A percentile compares a stretch with the other conserved stretches of the same genome.
Conservation (phyloP, 371 early-diverging fungal genomes). For the Apophysomyces variabilis region DNA sequence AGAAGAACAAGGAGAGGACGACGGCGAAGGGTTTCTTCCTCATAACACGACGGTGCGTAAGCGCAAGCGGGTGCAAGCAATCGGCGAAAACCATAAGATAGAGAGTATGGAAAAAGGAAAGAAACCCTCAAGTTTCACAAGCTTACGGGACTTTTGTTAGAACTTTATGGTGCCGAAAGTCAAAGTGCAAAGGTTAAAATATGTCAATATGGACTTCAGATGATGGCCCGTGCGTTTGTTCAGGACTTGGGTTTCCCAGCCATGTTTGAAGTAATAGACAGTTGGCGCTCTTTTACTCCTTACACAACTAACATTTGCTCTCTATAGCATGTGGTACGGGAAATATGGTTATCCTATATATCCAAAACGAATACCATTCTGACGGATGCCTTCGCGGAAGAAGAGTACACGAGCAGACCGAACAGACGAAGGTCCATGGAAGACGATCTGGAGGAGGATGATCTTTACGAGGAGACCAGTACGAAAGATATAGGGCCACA, state of each 20-base stretch:
- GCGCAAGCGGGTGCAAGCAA: neutral
- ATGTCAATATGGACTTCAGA: constrained; percentile 28
- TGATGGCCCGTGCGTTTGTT: constrained; percentile 26
- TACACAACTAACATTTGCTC: neutral
- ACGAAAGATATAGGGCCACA: neutral
- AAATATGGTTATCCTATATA: constrained; percentile 42
- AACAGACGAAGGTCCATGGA: neutral
- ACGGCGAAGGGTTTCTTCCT: neutral
- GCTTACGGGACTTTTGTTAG: neutral
- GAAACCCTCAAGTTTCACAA: no score
- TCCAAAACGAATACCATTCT: constrained; percentile 20
- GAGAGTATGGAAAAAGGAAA: neutral
- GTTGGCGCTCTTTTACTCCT: neutral
- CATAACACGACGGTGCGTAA: neutral
- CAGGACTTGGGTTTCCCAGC: constrained; percentile 35
- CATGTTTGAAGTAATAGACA: constrained; percentile 32
- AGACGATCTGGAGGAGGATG: constrained; percentile 10
- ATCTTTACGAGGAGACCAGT: constrained; percentile 3
- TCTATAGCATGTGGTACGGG: constrained; percentile 28
- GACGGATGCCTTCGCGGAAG: constrained; percentile 17
- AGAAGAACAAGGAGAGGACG: constrained; percentile 17
- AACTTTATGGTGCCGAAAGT: constrained; percentile 6
- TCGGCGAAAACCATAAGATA: neutral
- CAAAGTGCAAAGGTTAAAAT: constrained; percentile 22
- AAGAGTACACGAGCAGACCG: constrained; percentile 10